Evolutionary conservation across 1,284 basidiomycete genomes (phyloP).

Genomic region (Microbotryomycetes sp.): DNA sequence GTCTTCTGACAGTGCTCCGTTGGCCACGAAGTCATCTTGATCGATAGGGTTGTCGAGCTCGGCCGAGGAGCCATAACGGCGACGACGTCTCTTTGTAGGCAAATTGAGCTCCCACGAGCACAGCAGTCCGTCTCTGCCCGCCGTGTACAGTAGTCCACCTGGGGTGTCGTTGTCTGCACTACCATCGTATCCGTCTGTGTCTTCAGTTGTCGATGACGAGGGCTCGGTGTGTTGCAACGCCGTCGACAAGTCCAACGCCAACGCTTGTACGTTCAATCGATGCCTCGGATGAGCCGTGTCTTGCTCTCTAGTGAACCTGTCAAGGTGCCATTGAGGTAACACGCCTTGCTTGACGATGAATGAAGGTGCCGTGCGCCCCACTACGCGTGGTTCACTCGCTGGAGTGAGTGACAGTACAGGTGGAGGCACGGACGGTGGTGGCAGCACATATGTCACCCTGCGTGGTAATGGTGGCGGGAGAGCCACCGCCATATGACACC

Average conservation of each 20-base stretch:
- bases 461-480: slow-evolving; percentile 32
- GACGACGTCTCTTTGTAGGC: slow-evolving; percentile 47
- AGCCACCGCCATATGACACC: background rate
- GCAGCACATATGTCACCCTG: slow-evolving; percentile 79
- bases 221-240: slow-evolving; percentile 47
- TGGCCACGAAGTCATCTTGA: slow-evolving; percentile 17
- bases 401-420: slow-evolving; percentile 67
- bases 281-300: slow-evolving; percentile 59
- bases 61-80: slow-evolving; percentile 40
- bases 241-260: slow-evolving; percentile 80
- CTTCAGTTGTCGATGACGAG: slow-evolving; percentile 6
- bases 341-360: slow-evolving; percentile 44
- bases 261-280: slow-evolving; percentile 74
- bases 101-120: slow-evolving; percentile 85
- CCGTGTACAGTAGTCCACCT: slow-evolving; percentile 87
- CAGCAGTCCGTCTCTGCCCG: slow-evolving; percentile 84
- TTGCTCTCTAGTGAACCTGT: slow-evolving; percentile 11
- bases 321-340: slow-evolving; percentile 1
- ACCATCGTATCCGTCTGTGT: background rate
- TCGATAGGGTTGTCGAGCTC: background rate
- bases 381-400: slow-evolving; percentile 50
- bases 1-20: slow-evolving; percentile 16
- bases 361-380: slow-evolving; percentile 61
- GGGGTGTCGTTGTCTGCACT: slow-evolving; percentile 46
- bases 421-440: slow-evolving; percentile 56